Conservation (phyloP, 1,139 yeast species). For the Tardiomyces blankii region DNA sequence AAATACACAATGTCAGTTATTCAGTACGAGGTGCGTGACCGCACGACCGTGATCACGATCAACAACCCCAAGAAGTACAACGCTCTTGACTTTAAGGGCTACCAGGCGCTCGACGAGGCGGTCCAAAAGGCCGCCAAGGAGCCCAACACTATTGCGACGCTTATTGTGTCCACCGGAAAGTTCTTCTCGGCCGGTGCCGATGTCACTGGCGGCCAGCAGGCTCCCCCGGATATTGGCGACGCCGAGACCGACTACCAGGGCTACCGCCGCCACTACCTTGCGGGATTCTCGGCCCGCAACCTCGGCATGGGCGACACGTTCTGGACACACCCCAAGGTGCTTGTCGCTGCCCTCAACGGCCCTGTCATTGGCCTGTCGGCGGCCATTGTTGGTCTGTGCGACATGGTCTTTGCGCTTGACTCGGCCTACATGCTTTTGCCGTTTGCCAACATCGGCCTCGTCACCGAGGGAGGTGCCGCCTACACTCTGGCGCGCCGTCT, state of each 20-base stretch:
- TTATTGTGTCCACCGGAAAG: constrained; percentile 62
- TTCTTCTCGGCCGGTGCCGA: constrained; percentile 78
- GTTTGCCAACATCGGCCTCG: constrained; percentile 73
- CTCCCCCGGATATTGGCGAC: constrained; percentile 10
- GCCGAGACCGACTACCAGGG: constrained; percentile 11
- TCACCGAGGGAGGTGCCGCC: constrained; percentile 73
- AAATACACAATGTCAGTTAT: constrained; percentile 1
- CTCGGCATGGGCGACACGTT: constrained; percentile 57
- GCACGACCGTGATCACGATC: constrained; percentile 54
- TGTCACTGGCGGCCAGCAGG: constrained; percentile 19
- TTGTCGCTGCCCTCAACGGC: constrained; percentile 73
- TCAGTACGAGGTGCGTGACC: constrained; percentile 36
- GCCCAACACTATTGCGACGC: constrained; percentile 51
- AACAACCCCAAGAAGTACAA: constrained; percentile 54
- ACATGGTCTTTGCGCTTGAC: constrained; percentile 61
- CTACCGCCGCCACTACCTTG: constrained; percentile 40
- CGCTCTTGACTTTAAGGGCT: constrained; percentile 60
- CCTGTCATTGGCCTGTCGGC: constrained; percentile 79
- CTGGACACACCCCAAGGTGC: constrained; percentile 59
- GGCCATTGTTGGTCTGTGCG: constrained; percentile 65
- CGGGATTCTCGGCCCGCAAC: constrained; percentile 57
- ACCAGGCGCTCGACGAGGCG: constrained; percentile 47
- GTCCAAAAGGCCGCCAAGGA: constrained; percentile 60
- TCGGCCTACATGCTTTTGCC: constrained; percentile 60
- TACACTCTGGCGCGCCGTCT: constrained; percentile 57